These are phyloP conservation scores for Gnetum montanum DNA, from an alignment of 75 land plant species.

Conservation along the genomic window DNA sequence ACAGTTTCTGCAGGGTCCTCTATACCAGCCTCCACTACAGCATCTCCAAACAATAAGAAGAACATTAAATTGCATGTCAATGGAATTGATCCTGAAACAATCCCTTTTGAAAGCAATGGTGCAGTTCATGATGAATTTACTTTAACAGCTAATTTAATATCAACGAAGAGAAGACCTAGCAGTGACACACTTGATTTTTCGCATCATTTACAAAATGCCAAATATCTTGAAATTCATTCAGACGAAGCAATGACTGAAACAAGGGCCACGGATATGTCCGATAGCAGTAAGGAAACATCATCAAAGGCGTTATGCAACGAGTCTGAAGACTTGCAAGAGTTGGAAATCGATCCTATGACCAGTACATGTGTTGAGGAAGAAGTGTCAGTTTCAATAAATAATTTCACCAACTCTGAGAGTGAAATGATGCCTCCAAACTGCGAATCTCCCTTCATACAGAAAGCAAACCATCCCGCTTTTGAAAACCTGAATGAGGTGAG, in stretches of 20 bases:
- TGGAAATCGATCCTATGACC: no score
- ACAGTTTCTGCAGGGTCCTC: constrained; percentile 8
- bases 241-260: background rate
- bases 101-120: constrained; percentile 20
- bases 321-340: background rate
- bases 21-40: constrained; percentile 46
- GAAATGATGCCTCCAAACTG: no score
- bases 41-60: constrained; percentile 37
- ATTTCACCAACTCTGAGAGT: no score
- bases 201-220: background rate
- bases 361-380: no score
- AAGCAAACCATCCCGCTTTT: no score
- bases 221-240: constrained; percentile 3
- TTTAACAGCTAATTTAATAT: constrained; percentile 30
- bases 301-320: constrained; percentile 1
- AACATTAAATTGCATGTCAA: constrained; percentile 35
- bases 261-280: no score
- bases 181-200: constrained; percentile 1
- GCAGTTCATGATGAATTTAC: constrained; percentile 50
- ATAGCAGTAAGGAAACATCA: no score
- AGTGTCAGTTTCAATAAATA: no score
- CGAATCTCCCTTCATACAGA: no score
- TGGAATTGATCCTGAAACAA: constrained; percentile 16
- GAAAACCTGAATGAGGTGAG: no score
- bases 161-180: constrained; percentile 15